A percentile compares a stretch with the other conserved stretches of the same genome.
These are phyloP conservation scores for Wickerhamomyces chaumierensis DNA, from an alignment of 805 yeast genomes.

Conservation along the genomic window DNA sequence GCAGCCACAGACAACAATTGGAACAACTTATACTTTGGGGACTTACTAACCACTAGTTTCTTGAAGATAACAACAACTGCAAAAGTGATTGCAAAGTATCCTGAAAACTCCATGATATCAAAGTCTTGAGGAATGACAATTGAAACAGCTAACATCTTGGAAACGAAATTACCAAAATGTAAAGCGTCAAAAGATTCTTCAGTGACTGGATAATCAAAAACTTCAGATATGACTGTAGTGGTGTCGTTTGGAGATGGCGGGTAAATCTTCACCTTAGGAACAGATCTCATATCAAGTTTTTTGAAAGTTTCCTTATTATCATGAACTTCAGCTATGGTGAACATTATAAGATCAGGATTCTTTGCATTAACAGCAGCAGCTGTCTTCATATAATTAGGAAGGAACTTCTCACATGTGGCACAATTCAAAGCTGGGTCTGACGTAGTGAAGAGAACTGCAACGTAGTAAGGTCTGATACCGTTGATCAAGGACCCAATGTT, in stretches of 20 bases:
- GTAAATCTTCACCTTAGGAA: conserved; percentile 60
- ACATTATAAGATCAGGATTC: conserved; percentile 27
- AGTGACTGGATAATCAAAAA: conserved; percentile 25
- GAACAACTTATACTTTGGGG: conserved; percentile 18
- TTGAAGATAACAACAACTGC: conserved; percentile 33
- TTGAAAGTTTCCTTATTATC: conserved; percentile 31
- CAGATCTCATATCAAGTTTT: conserved; percentile 31
- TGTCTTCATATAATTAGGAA: conserved; percentile 29
- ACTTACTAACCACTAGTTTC: conserved; percentile 28
- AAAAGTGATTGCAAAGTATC: conserved; percentile 36
- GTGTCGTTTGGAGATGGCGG: conserved; percentile 33
- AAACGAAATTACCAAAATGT: conserved; percentile 43
- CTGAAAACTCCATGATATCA: conserved; percentile 29
- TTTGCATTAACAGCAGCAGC: conserved; percentile 31
- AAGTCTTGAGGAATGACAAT: conserved; percentile 33
- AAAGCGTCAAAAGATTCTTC: conserved; percentile 26
- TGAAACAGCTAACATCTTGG: conserved; percentile 30
- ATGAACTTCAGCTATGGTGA: conserved; percentile 40
- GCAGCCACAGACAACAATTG: conserved; percentile 25
- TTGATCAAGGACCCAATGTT: conserved; percentile 28
- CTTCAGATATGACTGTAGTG: conserved; percentile 18
- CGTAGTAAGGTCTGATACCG: conserved; percentile 41
- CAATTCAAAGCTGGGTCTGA: conserved; percentile 32
- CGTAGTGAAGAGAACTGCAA: conserved; percentile 44
- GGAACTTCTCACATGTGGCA: conserved; percentile 33